Base-by-base conservation (phyloP, 768 basidiomycete species). In the Mycena indigotica region DNA sequence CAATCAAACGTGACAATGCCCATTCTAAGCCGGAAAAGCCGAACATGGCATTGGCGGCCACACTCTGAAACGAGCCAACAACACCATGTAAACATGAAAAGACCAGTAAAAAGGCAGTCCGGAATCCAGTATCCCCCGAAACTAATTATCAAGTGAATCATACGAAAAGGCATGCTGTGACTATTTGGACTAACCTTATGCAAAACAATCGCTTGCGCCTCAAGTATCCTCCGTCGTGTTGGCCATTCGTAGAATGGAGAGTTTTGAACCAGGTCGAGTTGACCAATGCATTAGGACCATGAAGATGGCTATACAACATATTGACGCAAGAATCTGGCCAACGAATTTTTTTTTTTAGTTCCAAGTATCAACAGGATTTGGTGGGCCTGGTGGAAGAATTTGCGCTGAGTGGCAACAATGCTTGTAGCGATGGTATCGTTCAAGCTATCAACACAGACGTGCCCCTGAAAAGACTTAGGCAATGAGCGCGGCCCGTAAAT, bases 31-130 rank as follows among this genome's bases (percentile, higher is more conserved):
- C 92, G 55, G 76, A 78, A 6, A 84, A 84, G 26, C 90, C 90
- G 63, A 93, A 93, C 25, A 93, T 72, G 1, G 77, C 72, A 70
- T 91, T 91, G 64, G 91, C 80, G 19, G 79, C 79, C 21, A 85
- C 72, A 61, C 90, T 93, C 80, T 40, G 93, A 93, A 38, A 83
- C 87, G 62, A 95, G 89, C 93, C 93, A 95, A 77, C 91, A 93
- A 28, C 85, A 83, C 91, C 93, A 95, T 67, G 86, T 91, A 77
- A 95, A 95, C 55, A 89, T 73, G 66, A 88, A 91, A 49, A 95
- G 78, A 13, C 82, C 91, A 5, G 89, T 91, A 80, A 91, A 95
- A 45, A 95, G 77, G 73, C 85, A 94, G 5, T 91, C 90, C 0
- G 93, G 93, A 16, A 93, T 65, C 80, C 86, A 91, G 73, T 89